Conservation (phyloP, 2,329 filamentous ascomycete genomes). For the Trichoderma atroviride region DNA sequence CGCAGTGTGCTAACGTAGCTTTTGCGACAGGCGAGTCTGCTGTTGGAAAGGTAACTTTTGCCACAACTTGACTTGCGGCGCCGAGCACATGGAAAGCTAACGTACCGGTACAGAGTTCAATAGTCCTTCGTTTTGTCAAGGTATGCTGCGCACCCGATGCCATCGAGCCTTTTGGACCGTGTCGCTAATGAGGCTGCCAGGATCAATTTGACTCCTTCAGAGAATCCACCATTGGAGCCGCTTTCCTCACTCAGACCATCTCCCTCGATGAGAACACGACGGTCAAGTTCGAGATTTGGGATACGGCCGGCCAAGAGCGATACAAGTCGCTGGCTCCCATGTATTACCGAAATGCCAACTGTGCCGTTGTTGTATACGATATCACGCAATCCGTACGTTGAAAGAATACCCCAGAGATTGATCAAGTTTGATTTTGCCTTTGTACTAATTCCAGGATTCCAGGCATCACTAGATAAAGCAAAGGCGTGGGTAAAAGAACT, state of each 20-base stretch:
- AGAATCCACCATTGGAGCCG: conserved; percentile 97
- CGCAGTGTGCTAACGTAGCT: conserved; percentile 25
- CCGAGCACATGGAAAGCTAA: conserved; percentile 8
- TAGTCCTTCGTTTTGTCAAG: conserved; percentile 98
- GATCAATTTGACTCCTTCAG: conserved; percentile 98
- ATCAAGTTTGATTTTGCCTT: conserved; percentile 8
- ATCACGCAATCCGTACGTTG: conserved; percentile 92
- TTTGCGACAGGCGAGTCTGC: conserved; percentile 81
- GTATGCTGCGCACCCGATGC: conserved; percentile 51
- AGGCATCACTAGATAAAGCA: conserved; percentile 98
- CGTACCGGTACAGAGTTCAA: conserved; percentile 73
- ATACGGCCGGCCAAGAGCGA: conserved; percentile 96
- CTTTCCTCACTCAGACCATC: conserved; percentile 98
- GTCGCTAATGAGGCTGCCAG: conserved; percentile 48
- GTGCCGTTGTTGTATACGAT: conserved; percentile 98
- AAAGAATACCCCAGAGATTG: neutral
- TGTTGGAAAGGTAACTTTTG: conserved; percentile 81
- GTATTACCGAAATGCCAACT: conserved; percentile 99
- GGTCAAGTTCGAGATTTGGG: conserved; percentile 99
- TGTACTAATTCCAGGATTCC: conserved; percentile 21
- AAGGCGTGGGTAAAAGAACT: conserved; percentile 99
- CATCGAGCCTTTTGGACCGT: conserved; percentile 25
- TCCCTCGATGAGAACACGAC: conserved; percentile 97
- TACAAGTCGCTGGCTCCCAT: conserved; percentile 99
- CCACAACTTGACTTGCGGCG: neutral